Evolutionary conservation across 345 rosid genomes (phyloP).

Genomic region (Eucalyptus polyanthemos): DNA sequence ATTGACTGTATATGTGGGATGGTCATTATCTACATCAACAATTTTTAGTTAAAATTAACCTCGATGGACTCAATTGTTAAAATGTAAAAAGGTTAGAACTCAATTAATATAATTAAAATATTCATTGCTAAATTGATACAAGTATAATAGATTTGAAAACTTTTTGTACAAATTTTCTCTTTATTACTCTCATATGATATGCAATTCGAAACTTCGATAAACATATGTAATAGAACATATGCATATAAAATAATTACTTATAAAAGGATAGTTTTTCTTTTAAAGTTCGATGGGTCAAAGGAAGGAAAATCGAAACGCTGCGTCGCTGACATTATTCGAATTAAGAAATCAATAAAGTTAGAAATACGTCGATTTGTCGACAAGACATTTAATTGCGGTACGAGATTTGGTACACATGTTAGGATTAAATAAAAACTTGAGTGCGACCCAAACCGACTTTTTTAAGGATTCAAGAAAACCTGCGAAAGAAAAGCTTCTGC

Average conservation of each 20-base stretch:
- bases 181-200: neutral
- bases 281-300: neutral
- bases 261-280: neutral
- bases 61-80: too few species aligned
- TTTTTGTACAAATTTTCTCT: too few species aligned
- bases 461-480: neutral
- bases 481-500: neutral
- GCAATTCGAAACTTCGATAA: neutral
- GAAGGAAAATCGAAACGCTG: neutral
- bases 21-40: fast-evolving
- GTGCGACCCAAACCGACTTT: neutral
- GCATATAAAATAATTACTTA: neutral
- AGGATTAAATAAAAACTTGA: neutral
- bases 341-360: neutral
- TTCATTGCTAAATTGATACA: too few species aligned
- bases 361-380: neutral
- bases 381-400: neutral
- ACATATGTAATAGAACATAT: neutral
- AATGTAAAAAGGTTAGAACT: too few species aligned
- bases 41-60: too few species aligned
- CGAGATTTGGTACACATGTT: neutral
- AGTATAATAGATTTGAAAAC: too few species aligned
- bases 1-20: fast-evolving
- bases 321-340: neutral
- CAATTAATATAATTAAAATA: too few species aligned